Base-by-base conservation (phyloP, 805 yeast species). In the Teunomyces lycoperdinae region DNA sequence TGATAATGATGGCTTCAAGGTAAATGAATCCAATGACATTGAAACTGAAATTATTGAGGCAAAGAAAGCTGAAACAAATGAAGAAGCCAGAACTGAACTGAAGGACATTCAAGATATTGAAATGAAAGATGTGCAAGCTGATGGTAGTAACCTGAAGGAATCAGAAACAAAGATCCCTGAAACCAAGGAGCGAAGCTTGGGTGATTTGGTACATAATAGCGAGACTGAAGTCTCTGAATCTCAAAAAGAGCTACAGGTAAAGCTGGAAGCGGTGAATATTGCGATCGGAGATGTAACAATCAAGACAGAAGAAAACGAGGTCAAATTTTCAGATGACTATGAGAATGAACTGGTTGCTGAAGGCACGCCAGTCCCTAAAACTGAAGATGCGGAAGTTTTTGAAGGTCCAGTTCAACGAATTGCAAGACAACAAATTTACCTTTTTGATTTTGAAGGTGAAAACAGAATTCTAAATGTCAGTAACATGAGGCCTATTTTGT, bases 381-480 rank as follows among this genome's bases (percentile, higher is more conserved):
- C 30, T 2, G 44, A 42, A 27, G 31, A 31, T 24, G 47, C 45
- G 10, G 51, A 47, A 16, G 39, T 42, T 10, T 81, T 74, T 55
- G 84, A 83, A 61, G 96, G 96, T 0, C 96, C 96, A 1, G 64
- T 71, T 2, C 89, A 83, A 57, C 73, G 73, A 45, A 81, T 85
- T 2, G 73, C 81, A 1, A 72, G 79, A 31, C 81, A 84, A 54
- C 70, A 70, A 35, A 62, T 89, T 0, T 72, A 79, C 1, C 68
- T 87, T 40, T 73, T 81, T 50, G 78, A 78, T 32, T 80, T 81
- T 53, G 65, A 66, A 16, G 66, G 62, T 20, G 66, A 67, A 2
- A 58, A 64, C 7, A 57, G 61, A 24, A 54, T 70, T 5, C 35
- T 42, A 11, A 30, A 11, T 9, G 11, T 42, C 5, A 42, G 32